Conservation (phyloP, 2,329 filamentous ascomycete genomes). For the Claviceps lovelessii region DNA sequence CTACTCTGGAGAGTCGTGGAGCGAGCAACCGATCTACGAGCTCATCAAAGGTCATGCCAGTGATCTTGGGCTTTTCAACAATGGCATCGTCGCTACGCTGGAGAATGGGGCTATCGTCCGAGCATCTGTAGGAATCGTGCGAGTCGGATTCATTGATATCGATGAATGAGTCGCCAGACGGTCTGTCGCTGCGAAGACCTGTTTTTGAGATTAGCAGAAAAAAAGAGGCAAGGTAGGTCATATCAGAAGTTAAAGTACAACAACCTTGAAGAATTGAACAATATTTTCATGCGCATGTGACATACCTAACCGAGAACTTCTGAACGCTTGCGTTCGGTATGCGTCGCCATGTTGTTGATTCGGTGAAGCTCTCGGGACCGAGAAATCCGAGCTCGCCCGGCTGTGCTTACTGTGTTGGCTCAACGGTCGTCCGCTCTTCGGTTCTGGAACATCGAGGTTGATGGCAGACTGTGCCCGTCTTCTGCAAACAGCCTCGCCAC, state of each 20-base stretch:
- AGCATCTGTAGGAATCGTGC: conserved; percentile 45
- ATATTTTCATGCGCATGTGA: background rate
- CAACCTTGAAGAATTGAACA: background rate
- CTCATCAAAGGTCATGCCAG: conserved; percentile 49
- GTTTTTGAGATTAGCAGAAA: conserved; percentile 16
- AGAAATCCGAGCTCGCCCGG: conserved; percentile 58
- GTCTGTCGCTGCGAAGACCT: conserved; percentile 38
- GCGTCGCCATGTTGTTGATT: conserved; percentile 29
- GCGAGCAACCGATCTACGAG: conserved; percentile 77
- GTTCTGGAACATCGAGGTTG: conserved; percentile 43
- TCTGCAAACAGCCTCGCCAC: conserved; percentile 30
- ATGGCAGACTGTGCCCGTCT: conserved; percentile 47
- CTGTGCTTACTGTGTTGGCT: conserved; percentile 52
- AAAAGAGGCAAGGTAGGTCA: background rate
- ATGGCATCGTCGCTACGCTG: conserved; percentile 52
- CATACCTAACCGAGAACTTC: conserved; percentile 19
- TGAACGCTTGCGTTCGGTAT: conserved; percentile 17
- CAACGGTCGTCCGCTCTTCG: conserved; percentile 34
- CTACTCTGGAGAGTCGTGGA: conserved; percentile 70
- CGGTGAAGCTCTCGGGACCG: conserved; percentile 39
- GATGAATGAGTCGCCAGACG: conserved; percentile 41
- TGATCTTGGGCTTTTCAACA: conserved; percentile 33
- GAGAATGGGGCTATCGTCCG: conserved; percentile 52
- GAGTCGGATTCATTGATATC: conserved; percentile 57
- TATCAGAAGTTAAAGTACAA: background rate